A percentile compares a stretch with the other conserved stretches of the same genome.
phyloP scores from a whole-genome alignment of 1,284 basidiomycete genomes.

The Moesziomyces sp. region DNA sequence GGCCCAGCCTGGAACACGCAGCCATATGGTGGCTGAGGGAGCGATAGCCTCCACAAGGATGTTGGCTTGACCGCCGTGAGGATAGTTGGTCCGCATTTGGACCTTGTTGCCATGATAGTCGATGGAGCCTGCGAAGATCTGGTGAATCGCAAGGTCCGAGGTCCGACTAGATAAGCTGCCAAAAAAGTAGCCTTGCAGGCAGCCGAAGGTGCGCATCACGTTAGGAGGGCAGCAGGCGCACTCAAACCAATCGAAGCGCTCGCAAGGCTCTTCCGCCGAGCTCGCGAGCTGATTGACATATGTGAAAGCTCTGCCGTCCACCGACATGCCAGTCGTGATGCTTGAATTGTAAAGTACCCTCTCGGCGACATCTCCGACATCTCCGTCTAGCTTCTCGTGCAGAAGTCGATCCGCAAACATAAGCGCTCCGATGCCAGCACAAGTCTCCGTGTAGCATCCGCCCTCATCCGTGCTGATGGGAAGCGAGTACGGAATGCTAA shows the following conservation, averaged over 20 bases:
- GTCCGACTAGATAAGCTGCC: constrained; percentile 1
- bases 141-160: constrained; percentile 24
- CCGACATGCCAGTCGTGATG: constrained; percentile 37
- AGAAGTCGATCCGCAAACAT: constrained; percentile 32
- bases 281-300: constrained; percentile 39
- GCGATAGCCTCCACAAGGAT: constrained; percentile 6
- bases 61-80: constrained; percentile 8
- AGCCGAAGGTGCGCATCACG: constrained; percentile 29
- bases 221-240: constrained; percentile 39
- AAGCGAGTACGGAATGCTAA: constrained; percentile 23
- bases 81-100: constrained; percentile 19
- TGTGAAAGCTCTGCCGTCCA: constrained; percentile 25
- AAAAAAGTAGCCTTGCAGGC: constrained; percentile 35
- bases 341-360: constrained; percentile 31
- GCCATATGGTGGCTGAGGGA: constrained; percentile 12
- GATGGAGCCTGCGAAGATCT: constrained; percentile 25
- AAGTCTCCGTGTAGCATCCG: constrained; percentile 35
- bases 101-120: constrained; percentile 19
- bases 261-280: constrained; percentile 24
- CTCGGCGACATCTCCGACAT: constrained; percentile 30
- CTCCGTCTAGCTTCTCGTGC: constrained; percentile 11
- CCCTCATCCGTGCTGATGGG: constrained; percentile 35
- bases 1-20: constrained; percentile 29
- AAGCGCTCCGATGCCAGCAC: constrained; percentile 23
- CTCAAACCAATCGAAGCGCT: constrained; percentile 33